These are phyloP conservation scores for Pseudofabraea citricarpa DNA, from an alignment of 2,329 filamentous ascomycete genomes.

Conservation along the genomic window DNA sequence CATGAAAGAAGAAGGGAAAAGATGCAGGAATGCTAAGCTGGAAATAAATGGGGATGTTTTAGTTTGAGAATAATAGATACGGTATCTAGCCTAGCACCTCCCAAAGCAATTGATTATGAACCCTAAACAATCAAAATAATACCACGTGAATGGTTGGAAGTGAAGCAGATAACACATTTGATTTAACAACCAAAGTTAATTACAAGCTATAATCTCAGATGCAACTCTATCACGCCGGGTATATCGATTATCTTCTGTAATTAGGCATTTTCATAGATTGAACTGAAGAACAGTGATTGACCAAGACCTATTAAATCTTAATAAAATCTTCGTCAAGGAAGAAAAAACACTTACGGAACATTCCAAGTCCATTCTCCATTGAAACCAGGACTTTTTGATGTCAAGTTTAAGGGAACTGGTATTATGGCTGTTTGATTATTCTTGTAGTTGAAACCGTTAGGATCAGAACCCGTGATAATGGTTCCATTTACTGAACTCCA, in stretches of 20 bases:
- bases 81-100: not conserved
- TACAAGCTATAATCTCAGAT: no score
- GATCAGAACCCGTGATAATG: slow-evolving; percentile 14
- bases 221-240: no score
- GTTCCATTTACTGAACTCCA: slow-evolving; percentile 17
- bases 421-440: slow-evolving; percentile 15
- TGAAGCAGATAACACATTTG: no score
- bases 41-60: not conserved
- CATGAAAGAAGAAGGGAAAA: not conserved
- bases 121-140: no score
- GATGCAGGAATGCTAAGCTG: not conserved
- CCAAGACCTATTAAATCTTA: slow-evolving; percentile 9
- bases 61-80: not conserved
- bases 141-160: no score
- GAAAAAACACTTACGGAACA: slow-evolving; percentile 13
- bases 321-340: not conserved
- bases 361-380: slow-evolving; percentile 14
- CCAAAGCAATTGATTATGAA: no score
- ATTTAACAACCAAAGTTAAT: no score
- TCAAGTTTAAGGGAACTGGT: slow-evolving; percentile 12
- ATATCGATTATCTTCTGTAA: no score
- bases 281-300: slow-evolving; percentile 18
- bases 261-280: slow-evolving; percentile 5
- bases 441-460: slow-evolving; percentile 16
- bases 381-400: not conserved